These are phyloP conservation scores for Emmonsia crescens DNA, from an alignment of 2,329 filamentous ascomycete genomes.

Conservation along the genomic window DNA sequence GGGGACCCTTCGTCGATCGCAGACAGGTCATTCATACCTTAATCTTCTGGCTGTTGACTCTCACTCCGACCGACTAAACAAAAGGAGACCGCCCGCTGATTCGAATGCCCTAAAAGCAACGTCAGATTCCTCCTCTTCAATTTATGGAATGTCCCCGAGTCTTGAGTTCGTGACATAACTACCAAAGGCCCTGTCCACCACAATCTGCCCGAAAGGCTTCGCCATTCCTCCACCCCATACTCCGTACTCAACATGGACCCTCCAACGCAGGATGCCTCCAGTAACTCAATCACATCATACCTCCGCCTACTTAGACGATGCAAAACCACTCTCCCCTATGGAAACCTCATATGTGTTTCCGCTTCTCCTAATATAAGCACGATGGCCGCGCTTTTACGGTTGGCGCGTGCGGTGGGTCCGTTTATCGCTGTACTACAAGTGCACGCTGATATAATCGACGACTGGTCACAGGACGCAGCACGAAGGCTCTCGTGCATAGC, in stretches of 20 bases:
- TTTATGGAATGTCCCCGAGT: not conserved
- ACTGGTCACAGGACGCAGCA: conserved; percentile 48
- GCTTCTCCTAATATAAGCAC: conserved; percentile 49
- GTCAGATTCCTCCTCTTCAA: not conserved
- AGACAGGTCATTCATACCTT: not conserved
- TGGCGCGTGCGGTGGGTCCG: conserved; percentile 50
- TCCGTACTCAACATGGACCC: conserved; percentile 6
- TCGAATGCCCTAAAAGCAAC: not conserved
- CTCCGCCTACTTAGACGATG: conserved; percentile 23
- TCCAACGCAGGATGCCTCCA: conserved; percentile 7
- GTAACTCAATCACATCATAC: conserved; percentile 29
- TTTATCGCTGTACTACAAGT: conserved; percentile 52
- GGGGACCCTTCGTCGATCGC: not conserved
- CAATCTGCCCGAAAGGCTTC: not conserved
- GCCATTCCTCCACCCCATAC: not conserved
- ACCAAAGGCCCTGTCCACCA: not conserved
- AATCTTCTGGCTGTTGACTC: not conserved
- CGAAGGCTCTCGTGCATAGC: conserved; percentile 25
- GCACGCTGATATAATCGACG: conserved; percentile 51
- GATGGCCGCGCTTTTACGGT: conserved; percentile 43
- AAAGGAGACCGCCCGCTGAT: not conserved
- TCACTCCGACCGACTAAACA: not conserved
- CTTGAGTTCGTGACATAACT: not conserved
- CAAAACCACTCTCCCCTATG: conserved; percentile 29
- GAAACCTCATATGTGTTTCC: conserved; percentile 33